These are phyloP conservation scores for Gautieria morchelliformis DNA, from an alignment of 768 basidiomycete genomes.

Conservation along the genomic window DNA sequence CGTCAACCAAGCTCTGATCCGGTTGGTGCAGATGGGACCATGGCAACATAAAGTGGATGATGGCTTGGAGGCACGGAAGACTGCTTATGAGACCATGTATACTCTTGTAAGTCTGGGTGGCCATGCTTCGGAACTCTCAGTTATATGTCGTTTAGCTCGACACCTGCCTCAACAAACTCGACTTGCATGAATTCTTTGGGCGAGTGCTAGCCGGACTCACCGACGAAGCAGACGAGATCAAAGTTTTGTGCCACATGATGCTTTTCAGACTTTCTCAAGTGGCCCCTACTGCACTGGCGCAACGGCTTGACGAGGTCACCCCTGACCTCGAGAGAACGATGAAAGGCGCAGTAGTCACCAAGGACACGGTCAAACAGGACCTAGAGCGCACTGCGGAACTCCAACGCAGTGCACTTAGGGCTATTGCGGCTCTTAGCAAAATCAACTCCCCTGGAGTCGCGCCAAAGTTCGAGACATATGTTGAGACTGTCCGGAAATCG, in stretches of 20 bases:
- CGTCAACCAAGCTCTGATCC: conserved; percentile 69
- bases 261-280: conserved; percentile 84
- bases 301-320: conserved; percentile 76
- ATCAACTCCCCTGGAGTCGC: conserved; percentile 54
- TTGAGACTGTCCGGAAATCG: conserved; percentile 62
- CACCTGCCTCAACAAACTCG: conserved; percentile 82
- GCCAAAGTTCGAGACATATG: conserved; percentile 69
- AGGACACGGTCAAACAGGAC: conserved; percentile 95
- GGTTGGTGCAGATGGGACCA: conserved; percentile 93
- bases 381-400: conserved; percentile 82
- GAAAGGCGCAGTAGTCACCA: conserved; percentile 80
- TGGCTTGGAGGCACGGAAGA: conserved; percentile 92
- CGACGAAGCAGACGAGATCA: conserved; percentile 94
- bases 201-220: conserved; percentile 73
- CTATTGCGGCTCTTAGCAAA: conserved; percentile 79
- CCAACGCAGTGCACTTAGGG: conserved; percentile 82
- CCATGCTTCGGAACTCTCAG: not conserved
- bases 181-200: conserved; percentile 75
- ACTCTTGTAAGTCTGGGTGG: conserved; percentile 54
- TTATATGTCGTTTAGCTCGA: conserved; percentile 48
- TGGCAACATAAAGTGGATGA: conserved; percentile 98
- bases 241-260: conserved; percentile 93
- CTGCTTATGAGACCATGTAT: conserved; percentile 95
- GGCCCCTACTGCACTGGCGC: conserved; percentile 73
- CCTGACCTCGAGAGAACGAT: conserved; percentile 81